Evolutionary conservation across 257 asterid species (phyloP), one percentile per base, ranked within the genome.

Genomic region (Catharanthus roseus): DNA sequence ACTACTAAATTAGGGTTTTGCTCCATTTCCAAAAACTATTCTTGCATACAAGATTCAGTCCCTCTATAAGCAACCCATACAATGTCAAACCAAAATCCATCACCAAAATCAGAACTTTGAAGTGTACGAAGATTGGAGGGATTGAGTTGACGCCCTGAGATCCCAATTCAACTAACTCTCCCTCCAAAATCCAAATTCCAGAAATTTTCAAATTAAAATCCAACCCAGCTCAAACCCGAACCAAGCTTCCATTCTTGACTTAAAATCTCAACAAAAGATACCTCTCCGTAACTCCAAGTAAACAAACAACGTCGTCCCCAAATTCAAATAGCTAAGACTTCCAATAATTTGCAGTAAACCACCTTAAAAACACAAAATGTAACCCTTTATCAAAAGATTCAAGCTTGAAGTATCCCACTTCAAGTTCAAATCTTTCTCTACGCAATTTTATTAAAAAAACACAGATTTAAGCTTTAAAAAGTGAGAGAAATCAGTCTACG

Each of bases 121-220:
- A 68, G 72, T 69, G 66, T 67, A 68, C 12, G 73, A 38, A 41
- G 61, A 75, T 70, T 77, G 74, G 72, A 81, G 72, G 78, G 79
- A 45, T 60, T 58, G 76, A 72, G 76, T 82, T 72, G 80, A 78
- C 68, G 71, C 79, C 82, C 60, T 77, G 81, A 79, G 92, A 88
- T 85, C 90, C 82, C 86, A 78, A 82, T 58, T 54, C 60, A 81
- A 81, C 91, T 49, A 80, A 81, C 82, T 80, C 93, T 86, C 90
- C 91, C 88, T 82, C 91, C 91, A 86, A 85, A 86, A 87, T 49
- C 77, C 82, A 83, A 81, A 79, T 81, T 62, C 84, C 74, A 24
- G 61, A 72, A 79, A 67, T n/a, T 66, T 81, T 76, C 78, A 78
- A 85, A 82, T 31, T 81, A 80, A 73, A 72, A 76, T 58, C 60